Percentiles rank a stretch among this genome's conserved stretches.
These are phyloP conservation scores for Huntiella omanensis DNA, from an alignment of 2,329 filamentous ascomycete genomes.

Conservation along the genomic window DNA sequence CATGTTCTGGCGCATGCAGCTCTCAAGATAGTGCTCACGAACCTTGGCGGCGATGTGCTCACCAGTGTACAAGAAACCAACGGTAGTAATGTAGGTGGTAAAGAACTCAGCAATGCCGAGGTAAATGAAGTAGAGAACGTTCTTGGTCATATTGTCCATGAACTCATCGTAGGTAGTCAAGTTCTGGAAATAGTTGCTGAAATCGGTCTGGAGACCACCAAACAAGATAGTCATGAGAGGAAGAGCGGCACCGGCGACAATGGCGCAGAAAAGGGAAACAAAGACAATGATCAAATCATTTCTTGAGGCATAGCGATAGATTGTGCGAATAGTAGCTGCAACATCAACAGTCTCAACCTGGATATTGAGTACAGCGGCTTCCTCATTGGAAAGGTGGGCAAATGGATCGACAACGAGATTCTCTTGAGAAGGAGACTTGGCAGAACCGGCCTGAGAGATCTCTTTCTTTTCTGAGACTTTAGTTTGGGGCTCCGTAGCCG, in stretches of 20 bases:
- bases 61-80: constrained; percentile 77
- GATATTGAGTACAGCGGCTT: constrained; percentile 46
- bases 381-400: constrained; percentile 42
- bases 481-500: background rate
- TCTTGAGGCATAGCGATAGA: constrained; percentile 52
- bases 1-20: constrained; percentile 75
- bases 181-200: constrained; percentile 42
- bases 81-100: constrained; percentile 54
- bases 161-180: constrained; percentile 34
- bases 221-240: constrained; percentile 72
- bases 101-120: constrained; percentile 61
- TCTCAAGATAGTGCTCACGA: constrained; percentile 64
- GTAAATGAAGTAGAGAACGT: constrained; percentile 72
- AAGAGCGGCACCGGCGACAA: constrained; percentile 54
- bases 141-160: constrained; percentile 35
- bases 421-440: background rate
- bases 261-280: constrained; percentile 43
- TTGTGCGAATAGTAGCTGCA: constrained; percentile 42
- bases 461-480: too few species aligned
- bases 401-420: constrained; percentile 28
- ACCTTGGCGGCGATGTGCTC: constrained; percentile 65
- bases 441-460: too few species aligned
- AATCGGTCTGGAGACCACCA: constrained; percentile 53
- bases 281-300: constrained; percentile 45
- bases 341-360: constrained; percentile 49